These are phyloP conservation scores for Claviceps arundinis DNA, from an alignment of 2,329 filamentous ascomycete species.

Conservation along the genomic window DNA sequence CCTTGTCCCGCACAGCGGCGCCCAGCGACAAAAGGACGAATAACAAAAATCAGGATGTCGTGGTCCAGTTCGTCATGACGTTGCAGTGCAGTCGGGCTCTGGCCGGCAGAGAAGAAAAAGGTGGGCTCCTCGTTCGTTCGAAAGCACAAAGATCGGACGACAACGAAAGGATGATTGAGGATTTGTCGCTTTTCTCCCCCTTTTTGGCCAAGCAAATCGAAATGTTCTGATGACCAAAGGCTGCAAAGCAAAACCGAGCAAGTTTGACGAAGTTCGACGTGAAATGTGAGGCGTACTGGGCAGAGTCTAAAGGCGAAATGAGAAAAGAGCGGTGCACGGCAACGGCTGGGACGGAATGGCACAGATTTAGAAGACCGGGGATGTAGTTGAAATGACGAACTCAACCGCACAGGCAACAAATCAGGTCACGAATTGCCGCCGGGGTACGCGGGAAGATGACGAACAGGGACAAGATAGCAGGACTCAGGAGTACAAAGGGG, in stretches of 20 bases:
- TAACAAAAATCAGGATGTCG: neutral
- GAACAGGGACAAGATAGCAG: neutral
- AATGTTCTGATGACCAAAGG: neutral
- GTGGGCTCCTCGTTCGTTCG: neutral
- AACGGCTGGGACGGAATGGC: neutral
- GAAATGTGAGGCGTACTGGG: neutral
- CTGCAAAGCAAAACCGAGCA: neutral
- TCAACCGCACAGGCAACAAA: neutral
- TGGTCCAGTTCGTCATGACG: slow-evolving; percentile 1
- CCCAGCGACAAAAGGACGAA: neutral
- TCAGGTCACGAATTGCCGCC: neutral
- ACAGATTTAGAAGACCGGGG: neutral
- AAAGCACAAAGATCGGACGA: neutral
- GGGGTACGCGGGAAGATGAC: neutral
- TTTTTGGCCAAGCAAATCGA: neutral
- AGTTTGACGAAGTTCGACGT: neutral
- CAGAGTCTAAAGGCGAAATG: neutral
- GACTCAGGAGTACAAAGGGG: neutral
- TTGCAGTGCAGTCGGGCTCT: slow-evolving; percentile 2
- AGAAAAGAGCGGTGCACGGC: neutral
- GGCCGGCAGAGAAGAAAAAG: slow-evolving; percentile 5
- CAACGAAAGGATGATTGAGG: neutral
- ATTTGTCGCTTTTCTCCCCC: neutral
- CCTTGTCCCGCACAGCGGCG: neutral
- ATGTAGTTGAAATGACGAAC: neutral